These are phyloP conservation scores for Fusarium coicis DNA, from an alignment of 2,329 filamentous ascomycete species.

Conservation along the genomic window DNA sequence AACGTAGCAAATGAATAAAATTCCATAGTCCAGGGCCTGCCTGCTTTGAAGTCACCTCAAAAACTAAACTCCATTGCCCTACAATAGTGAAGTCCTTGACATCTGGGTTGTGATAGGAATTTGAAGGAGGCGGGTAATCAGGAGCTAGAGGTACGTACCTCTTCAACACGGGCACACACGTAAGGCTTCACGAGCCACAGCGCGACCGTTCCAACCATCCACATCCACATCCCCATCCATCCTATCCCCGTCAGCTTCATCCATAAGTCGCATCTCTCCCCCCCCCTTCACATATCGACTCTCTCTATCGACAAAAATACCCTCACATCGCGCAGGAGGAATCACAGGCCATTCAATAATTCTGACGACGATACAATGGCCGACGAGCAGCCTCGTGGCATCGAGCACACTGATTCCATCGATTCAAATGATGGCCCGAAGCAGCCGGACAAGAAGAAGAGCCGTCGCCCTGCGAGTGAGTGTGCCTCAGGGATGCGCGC, in stretches of 20 bases:
- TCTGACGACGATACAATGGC: slow-evolving; percentile 55
- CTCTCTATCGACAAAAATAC: slow-evolving; percentile 23
- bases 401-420: slow-evolving; percentile 64
- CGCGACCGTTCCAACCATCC: slow-evolving; percentile 18
- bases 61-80: not conserved
- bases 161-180: slow-evolving; percentile 16
- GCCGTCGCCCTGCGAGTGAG: slow-evolving; percentile 87
- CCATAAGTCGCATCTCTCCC: slow-evolving; percentile 26
- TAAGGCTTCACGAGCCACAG: slow-evolving; percentile 33
- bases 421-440: slow-evolving; percentile 64
- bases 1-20: not conserved
- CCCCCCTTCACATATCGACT: slow-evolving; percentile 8
- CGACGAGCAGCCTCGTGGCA: slow-evolving; percentile 55
- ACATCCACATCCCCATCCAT: not conserved
- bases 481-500: slow-evolving; percentile 41
- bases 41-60: not conserved
- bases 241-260: slow-evolving; percentile 31
- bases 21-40: not conserved
- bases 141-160: slow-evolving; percentile 14
- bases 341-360: not conserved
- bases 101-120: not conserved
- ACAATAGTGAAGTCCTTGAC: not conserved
- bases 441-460: slow-evolving; percentile 83
- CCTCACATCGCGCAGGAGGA: slow-evolving; percentile 14
- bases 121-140: not conserved